phyloP scores from a whole-genome alignment of 2,329 filamentous ascomycete species.

The Paramyrothecium sp. region DNA sequence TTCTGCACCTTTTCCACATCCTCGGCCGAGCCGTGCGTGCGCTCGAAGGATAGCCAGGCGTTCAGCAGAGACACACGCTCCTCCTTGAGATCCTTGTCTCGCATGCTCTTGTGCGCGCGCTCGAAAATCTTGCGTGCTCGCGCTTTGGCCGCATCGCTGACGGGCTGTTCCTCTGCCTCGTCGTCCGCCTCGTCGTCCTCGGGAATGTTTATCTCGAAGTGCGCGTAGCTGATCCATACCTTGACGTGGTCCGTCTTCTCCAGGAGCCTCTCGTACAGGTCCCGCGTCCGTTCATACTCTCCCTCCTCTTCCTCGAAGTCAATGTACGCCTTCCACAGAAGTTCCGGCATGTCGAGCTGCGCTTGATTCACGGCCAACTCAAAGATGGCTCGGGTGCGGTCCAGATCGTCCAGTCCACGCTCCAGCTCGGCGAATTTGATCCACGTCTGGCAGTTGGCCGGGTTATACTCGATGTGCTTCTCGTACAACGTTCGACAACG shows the following conservation, averaged over 20 bases:
- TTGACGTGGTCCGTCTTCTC: constrained; percentile 98
- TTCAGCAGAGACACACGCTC: constrained; percentile 91
- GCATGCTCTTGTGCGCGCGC: constrained; percentile 82
- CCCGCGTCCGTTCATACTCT: constrained; percentile 80
- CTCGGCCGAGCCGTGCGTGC: constrained; percentile 71
- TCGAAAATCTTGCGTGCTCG: constrained; percentile 83
- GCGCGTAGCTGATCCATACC: constrained; percentile 98
- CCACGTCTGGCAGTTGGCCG: constrained; percentile 90
- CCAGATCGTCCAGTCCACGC: constrained; percentile 83
- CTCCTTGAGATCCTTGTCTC: constrained; percentile 86
- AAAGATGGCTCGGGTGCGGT: constrained; percentile 85
- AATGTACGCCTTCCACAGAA: constrained; percentile 97
- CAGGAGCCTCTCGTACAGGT: constrained; percentile 85
- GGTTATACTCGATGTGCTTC: constrained; percentile 91
- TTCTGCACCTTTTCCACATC: constrained; percentile 82
- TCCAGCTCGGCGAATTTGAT: constrained; percentile 95
- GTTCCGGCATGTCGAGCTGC: constrained; percentile 91
- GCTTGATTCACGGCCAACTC: constrained; percentile 84
- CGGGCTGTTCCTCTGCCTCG: constrained; percentile 60
- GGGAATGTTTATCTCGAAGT: constrained; percentile 94
- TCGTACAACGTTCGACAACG: constrained; percentile 89
- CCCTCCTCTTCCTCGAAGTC: constrained; percentile 97
- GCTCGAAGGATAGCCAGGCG: constrained; percentile 90
- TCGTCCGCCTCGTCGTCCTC: constrained; percentile 63
- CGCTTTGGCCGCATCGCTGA: constrained; percentile 80